Evolutionary conservation across 805 yeast genomes (phyloP).

Genomic region (Wickerhamiella musiphila): DNA sequence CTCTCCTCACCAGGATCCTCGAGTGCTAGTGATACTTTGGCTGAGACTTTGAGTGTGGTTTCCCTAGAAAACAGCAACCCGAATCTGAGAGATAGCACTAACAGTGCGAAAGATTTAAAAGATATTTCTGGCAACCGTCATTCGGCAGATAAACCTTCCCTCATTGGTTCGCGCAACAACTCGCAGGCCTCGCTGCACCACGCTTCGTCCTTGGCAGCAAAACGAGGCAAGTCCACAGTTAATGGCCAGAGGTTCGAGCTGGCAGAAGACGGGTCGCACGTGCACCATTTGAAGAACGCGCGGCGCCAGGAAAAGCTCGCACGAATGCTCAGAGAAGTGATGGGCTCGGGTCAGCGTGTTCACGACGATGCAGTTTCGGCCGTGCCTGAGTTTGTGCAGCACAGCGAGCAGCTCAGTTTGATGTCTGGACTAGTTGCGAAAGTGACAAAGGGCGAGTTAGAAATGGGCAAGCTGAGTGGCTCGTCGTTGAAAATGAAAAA

Average conservation of each 20-base stretch:
- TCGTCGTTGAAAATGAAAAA: conserved; percentile 5
- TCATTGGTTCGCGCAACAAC: no score
- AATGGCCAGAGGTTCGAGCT: conserved; percentile 13
- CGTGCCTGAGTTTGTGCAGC: conserved; percentile 15
- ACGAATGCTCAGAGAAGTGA: conserved; percentile 39
- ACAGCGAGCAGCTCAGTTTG: conserved; percentile 16
- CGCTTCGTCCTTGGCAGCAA: no score
- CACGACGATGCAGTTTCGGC: conserved; percentile 17
- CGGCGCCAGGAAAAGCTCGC: conserved; percentile 32
- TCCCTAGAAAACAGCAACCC: no score
- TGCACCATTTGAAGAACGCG: conserved; percentile 59
- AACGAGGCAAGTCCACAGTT: no score
- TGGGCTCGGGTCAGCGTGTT: conserved; percentile 25
- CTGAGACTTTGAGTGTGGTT: no score
- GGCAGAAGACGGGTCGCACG: conserved; percentile 47
- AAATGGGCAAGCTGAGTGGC: conserved; percentile 19
- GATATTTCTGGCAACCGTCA: no score
- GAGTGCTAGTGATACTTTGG: no score
- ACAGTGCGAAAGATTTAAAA: no score
- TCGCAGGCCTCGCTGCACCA: no score
- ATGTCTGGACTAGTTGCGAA: conserved; percentile 21
- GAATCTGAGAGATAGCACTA: no score
- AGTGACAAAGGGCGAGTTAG: conserved; percentile 22
- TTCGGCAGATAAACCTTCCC: no score
- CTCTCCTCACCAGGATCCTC: no score